phyloP scores from a whole-genome alignment of 305 asterid genomes.

The Fraxinus sp. region DNA sequence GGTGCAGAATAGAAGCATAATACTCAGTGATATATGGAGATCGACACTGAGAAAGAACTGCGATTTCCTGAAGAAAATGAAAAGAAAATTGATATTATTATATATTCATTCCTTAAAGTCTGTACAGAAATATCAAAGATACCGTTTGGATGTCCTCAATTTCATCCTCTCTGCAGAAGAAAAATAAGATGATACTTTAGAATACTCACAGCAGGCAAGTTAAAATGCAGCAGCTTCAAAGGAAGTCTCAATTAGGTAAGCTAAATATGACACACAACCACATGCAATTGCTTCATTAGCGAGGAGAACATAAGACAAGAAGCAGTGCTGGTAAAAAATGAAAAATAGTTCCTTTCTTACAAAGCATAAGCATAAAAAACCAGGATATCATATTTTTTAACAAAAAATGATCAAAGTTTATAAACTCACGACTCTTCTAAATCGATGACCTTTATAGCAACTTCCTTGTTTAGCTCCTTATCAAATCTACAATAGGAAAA shows the following conservation, averaged over 20 bases:
- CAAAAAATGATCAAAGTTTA: conserved; percentile 25
- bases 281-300: background rate
- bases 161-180: conserved; percentile 82
- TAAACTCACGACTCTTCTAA: conserved; percentile 96
- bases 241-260: background rate
- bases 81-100: background rate
- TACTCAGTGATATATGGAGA: conserved; percentile 89
- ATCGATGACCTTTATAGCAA: conserved; percentile 94
- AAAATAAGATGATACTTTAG: conserved; percentile 31
- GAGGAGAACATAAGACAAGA: background rate
- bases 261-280: background rate
- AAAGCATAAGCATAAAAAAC: background rate
- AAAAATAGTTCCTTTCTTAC: background rate
- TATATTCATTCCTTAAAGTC: conserved; percentile 20
- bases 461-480: conserved; percentile 77
- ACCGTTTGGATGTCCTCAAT: conserved; percentile 98
- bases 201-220: conserved; percentile 15
- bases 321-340: background rate
- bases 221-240: background rate
- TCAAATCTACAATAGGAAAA: conserved; percentile 70
- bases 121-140: conserved; percentile 28
- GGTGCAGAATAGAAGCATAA: conserved; percentile 76
- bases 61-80: conserved; percentile 71
- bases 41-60: conserved; percentile 90
- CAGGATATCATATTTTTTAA: conserved; percentile 20